Evolutionary conservation across 768 basidiomycete species (phyloP).

Genomic region (Boletus subcaerulescens): DNA sequence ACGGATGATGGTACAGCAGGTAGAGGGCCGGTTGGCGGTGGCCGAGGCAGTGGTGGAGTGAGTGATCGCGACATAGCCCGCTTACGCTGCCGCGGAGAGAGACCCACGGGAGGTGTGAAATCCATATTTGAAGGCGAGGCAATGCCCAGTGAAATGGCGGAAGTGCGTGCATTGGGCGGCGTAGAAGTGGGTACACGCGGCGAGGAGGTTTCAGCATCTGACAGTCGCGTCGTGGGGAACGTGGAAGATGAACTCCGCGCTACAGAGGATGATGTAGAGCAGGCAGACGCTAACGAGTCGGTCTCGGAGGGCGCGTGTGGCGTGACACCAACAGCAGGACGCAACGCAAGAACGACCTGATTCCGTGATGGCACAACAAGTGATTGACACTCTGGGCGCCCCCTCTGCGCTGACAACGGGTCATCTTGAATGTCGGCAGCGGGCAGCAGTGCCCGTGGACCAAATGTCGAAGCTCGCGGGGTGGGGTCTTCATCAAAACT

Average conservation of each 20-base stretch:
- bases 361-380: slow-evolving; percentile 14
- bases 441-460: not conserved
- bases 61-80: slow-evolving; percentile 24
- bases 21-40: slow-evolving; percentile 29
- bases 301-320: slow-evolving; percentile 25
- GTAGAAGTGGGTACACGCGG: not conserved
- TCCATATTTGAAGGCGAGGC: slow-evolving; percentile 6
- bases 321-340: slow-evolving; percentile 20
- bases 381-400: slow-evolving; percentile 13
- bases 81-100: slow-evolving; percentile 20
- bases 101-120: slow-evolving; percentile 16
- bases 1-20: slow-evolving; percentile 26
- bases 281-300: slow-evolving; percentile 3
- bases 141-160: slow-evolving; percentile 1
- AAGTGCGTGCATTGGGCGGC: slow-evolving; percentile 4
- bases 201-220: not conserved
- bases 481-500: slow-evolving; percentile 25
- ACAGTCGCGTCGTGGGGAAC: not conserved
- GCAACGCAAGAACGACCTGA: not conserved
- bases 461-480: slow-evolving; percentile 22
- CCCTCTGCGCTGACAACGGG: not conserved
- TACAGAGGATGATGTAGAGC: slow-evolving; percentile 13
- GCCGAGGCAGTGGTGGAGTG: slow-evolving; percentile 24
- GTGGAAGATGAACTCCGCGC: not conserved
- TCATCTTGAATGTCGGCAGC: not conserved